Conservation (phyloP, 371 early-diverging fungal genomes). For the Mucor racemosus region DNA sequence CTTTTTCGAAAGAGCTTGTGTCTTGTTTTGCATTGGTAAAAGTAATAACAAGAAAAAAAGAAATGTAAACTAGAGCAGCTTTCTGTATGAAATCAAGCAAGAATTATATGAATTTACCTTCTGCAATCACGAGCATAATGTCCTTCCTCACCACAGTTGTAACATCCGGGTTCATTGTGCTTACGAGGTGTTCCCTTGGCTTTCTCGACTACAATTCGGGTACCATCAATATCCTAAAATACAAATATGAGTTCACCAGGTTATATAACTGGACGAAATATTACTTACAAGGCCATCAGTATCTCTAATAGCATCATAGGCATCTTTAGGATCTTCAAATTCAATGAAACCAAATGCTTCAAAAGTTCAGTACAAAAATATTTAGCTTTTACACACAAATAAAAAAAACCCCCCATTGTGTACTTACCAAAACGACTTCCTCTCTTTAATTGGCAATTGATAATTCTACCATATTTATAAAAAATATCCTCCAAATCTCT, state of each 20-base stretch:
- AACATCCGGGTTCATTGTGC: conserved; percentile 60
- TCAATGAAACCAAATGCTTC: conserved; percentile 66
- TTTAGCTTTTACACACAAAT: background rate
- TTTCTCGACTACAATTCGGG: conserved; percentile 66
- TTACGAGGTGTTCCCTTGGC: conserved; percentile 60
- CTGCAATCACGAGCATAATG: conserved; percentile 28
- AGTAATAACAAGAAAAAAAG: background rate
- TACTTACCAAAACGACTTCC: conserved; percentile 29
- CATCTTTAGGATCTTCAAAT: conserved; percentile 70
- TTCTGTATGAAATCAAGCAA: conserved; percentile 7
- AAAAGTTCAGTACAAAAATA: background rate
- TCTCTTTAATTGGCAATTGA: conserved; percentile 62
- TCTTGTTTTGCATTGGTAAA: conserved; percentile 7
- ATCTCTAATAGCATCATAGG: conserved; percentile 70
- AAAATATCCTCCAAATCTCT: conserved; percentile 72
- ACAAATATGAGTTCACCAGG: background rate
- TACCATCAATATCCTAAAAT: conserved; percentile 49
- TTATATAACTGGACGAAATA: background rate
- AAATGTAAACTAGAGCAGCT: background rate
- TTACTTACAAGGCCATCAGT: conserved; percentile 55
- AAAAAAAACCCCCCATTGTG: background rate
- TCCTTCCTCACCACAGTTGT: conserved; percentile 65
- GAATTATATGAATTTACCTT: conserved; percentile 22
- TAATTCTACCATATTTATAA: conserved; percentile 68
- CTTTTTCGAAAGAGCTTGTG: conserved; percentile 6